These are phyloP conservation scores for Pontederia paniculata DNA, from an alignment of 176 grass and related monocot species.

Conservation along the genomic window DNA sequence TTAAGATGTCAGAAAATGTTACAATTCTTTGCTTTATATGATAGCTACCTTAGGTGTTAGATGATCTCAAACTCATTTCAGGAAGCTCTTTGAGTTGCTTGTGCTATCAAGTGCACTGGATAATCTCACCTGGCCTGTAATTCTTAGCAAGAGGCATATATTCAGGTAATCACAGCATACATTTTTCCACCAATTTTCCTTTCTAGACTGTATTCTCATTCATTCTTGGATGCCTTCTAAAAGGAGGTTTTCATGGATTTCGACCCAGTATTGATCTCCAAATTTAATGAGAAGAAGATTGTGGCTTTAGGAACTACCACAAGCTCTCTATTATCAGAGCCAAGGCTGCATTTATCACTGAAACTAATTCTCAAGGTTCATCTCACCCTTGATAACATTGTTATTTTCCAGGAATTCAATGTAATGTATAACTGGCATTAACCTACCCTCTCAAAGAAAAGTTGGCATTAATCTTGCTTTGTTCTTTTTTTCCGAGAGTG, in stretches of 20 bases:
- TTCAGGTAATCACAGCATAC: slow-evolving; percentile 46
- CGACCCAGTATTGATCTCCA: slow-evolving; percentile 50
- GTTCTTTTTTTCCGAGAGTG: neutral
- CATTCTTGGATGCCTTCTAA: slow-evolving; percentile 16
- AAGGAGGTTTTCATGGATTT: slow-evolving; percentile 95
- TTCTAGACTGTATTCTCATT: slow-evolving; percentile 4
- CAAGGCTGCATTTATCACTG: slow-evolving; percentile 60
- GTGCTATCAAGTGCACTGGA: slow-evolving; percentile 77
- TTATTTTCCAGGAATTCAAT: no score
- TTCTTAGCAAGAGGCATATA: slow-evolving; percentile 80
- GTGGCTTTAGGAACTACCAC: slow-evolving; percentile 42
- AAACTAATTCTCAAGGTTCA: slow-evolving; percentile 75
- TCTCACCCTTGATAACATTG: neutral
- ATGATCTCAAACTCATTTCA: slow-evolving; percentile 29
- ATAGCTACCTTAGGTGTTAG: slow-evolving; percentile 5
- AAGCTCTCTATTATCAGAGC: slow-evolving; percentile 59
- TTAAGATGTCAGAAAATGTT: neutral
- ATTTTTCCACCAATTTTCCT: neutral
- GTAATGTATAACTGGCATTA: no score
- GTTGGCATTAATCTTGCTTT: no score
- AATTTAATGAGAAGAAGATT: slow-evolving; percentile 78
- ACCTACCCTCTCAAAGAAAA: no score
- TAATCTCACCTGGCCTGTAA: slow-evolving; percentile 78
- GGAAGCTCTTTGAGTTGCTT: slow-evolving; percentile 90
- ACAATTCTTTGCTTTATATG: neutral